Conservation (phyloP, 75 land plant species). For the Ceratopteris richardii region DNA sequence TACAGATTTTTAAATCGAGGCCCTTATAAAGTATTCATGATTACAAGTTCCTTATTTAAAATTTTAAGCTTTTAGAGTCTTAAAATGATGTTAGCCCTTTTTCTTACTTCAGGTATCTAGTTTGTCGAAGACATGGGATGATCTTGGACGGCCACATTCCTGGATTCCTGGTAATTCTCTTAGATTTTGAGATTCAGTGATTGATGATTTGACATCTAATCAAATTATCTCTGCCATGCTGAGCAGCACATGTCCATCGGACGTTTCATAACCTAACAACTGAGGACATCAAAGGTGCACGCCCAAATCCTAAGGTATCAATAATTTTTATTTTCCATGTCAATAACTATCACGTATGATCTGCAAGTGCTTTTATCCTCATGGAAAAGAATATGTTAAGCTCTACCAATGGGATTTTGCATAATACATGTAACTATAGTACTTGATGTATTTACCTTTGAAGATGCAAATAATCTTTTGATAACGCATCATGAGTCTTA, state of each 20-base stretch:
- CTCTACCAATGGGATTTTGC: too few relatives aligned
- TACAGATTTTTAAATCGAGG: slow-evolving; percentile 6
- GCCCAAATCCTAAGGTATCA: slow-evolving; percentile 5
- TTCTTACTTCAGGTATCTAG: slow-evolving; percentile 4
- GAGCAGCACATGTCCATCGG: slow-evolving; percentile 5
- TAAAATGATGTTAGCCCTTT: background rate
- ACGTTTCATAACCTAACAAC: slow-evolving; percentile 1
- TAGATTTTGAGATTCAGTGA: background rate
- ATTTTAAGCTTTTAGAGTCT: background rate
- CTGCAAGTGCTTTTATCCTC: too few relatives aligned
- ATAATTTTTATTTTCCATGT: background rate
- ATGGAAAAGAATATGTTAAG: too few relatives aligned
- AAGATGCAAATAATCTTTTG: too few relatives aligned
- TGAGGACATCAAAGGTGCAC: slow-evolving; percentile 5
- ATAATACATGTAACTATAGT: too few relatives aligned
- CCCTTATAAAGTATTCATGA: background rate
- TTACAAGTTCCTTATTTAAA: background rate
- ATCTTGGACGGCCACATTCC: background rate
- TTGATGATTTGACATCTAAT: background rate
- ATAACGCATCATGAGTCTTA: too few relatives aligned
- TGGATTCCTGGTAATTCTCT: slow-evolving; percentile 6
- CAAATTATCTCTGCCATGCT: background rate
- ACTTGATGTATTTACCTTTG: too few relatives aligned
- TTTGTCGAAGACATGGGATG: slow-evolving; percentile 3
- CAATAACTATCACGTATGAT: background rate